Evolutionary conservation across 306 rosid genomes (phyloP).

Genomic region (Medicago truncatula): MtrunA17r5.0-ANR NC_053046.1:28134501-28135000

Average conservation of each 20-base stretch:
- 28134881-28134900: neutral
- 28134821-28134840: too few relatives aligned
- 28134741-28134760: too few relatives aligned
- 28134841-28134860: neutral
- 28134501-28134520: constrained; percentile 92
- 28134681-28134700: too few relatives aligned
- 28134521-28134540: constrained; percentile 64
- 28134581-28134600: constrained; percentile 21
- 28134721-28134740: too few relatives aligned
- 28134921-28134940: constrained; percentile 6
- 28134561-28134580: constrained; percentile 5
- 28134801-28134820: too few relatives aligned
- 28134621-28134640: neutral
- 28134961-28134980: constrained; percentile 74
- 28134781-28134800: too few relatives aligned
- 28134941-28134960: constrained; percentile 17
- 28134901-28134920: constrained; percentile 9
- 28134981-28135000: constrained; percentile 83
- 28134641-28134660: neutral
- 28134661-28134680: neutral
- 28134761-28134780: too few relatives aligned
- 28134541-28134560: constrained; percentile 26
- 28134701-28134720: too few relatives aligned
- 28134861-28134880: neutral
- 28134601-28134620: neutral